Base-by-base conservation (phyloP, 352 stramenopile species). In the Plasmopara muralis region DNA sequence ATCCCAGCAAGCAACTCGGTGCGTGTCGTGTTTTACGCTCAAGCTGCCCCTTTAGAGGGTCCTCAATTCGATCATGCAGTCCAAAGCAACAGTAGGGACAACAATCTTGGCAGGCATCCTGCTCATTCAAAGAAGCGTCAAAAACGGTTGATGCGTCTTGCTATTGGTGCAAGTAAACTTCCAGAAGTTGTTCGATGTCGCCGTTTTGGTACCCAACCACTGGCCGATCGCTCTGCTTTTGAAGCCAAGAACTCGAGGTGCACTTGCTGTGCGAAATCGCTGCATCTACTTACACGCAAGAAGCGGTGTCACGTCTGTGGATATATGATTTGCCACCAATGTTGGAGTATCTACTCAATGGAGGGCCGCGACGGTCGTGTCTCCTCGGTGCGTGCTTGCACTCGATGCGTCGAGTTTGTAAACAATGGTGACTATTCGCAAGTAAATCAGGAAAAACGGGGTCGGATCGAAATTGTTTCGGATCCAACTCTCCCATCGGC, bases 171-270 rank as follows among this genome's bases (percentile, higher is more conserved):
- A 0, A 66, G 60, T 13, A 59, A 66, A 1, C 49, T 88, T 5
- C 64, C 71, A 5, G 64, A 69, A 6, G 50, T 88, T 9, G 66
- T 89, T 12, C 73, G 72, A 1, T 65, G 79, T 14, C 74, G 72
- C 0, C 74, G 79, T 6, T 72, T 89, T 29, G 76, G 74, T 15
- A 62, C 68, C 5, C 78, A 87, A 50, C 64, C 66, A 33, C 65
- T 89, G 2, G 68, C 77, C 0, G 64, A 87, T 54, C 64, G 53
- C 33, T 60, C 50, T n/a, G 43, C 69, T 0, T 68, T 85, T 43
- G 56, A 74, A 9, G 62, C 66, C 5, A 74, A 57, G 13, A 89
- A 85, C 60, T 57, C 61, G 5, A 66, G 62, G 25, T 89, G 78
- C 45, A 74, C 77, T 28, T 77, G 68, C 53, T 89, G 78, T 35